These are phyloP conservation scores for Xylaria castorea DNA, from an alignment of 495 filamentous ascomycete genomes.

Conservation along the genomic window DNA sequence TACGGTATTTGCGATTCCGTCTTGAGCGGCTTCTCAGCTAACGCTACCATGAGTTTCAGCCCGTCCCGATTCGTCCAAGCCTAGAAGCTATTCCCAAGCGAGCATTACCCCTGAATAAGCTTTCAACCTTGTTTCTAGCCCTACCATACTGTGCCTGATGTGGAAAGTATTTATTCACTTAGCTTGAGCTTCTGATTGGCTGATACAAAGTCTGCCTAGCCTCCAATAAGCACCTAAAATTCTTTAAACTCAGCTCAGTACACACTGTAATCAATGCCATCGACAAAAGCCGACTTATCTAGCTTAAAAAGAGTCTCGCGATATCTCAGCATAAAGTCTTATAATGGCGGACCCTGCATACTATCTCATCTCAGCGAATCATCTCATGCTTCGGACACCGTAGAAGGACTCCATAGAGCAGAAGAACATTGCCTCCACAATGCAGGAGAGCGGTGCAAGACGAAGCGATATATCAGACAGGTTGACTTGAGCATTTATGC, in stretches of 20 bases:
- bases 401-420: background rate
- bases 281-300: background rate
- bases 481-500: background rate
- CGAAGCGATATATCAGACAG: background rate
- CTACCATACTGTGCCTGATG: background rate
- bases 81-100: constrained; percentile 10
- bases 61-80: background rate
- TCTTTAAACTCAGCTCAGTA: background rate
- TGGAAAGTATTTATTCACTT: constrained; percentile 4
- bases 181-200: constrained; percentile 6
- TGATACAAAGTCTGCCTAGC: background rate
- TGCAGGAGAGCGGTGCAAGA: background rate
- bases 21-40: background rate
- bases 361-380: constrained; percentile 3
- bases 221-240: background rate
- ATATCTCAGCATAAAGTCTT: background rate
- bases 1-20: background rate
- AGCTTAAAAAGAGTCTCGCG: background rate
- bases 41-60: constrained; percentile 4
- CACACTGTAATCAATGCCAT: background rate
- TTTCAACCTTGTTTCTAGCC: constrained; percentile 1
- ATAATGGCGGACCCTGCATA: background rate
- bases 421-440: background rate
- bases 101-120: constrained; percentile 1
- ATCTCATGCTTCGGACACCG: background rate